A percentile compares a stretch with the other conserved stretches of the same genome.
These are phyloP conservation scores for Aleurites moluccanus DNA, from an alignment of 441 rosid species.

Conservation along the genomic window DNA sequence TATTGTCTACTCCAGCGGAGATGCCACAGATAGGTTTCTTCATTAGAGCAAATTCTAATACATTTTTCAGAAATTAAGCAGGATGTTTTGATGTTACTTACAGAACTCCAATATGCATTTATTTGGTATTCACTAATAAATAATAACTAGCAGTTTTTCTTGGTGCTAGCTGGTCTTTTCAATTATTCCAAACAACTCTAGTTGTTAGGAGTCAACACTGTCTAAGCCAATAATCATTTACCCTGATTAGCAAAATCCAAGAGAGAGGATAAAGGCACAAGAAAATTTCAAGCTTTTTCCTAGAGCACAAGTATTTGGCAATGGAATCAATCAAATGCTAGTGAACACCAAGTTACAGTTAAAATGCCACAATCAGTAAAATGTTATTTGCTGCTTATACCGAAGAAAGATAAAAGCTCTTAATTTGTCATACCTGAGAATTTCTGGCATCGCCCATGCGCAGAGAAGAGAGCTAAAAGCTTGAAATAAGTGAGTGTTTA, in stretches of 20 bases:
- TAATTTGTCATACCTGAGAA: neutral
- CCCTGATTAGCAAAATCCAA: neutral
- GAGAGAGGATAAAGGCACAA: neutral
- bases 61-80: slow-evolving; percentile 21
- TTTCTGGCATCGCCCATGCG: neutral
- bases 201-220: neutral
- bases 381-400: neutral
- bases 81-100: slow-evolving; percentile 25
- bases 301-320: neutral
- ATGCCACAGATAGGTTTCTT: slow-evolving; percentile 32
- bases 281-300: neutral
- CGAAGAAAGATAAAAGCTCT: neutral
- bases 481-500: neutral
- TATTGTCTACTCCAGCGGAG: slow-evolving; percentile 25
- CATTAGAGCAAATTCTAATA: slow-evolving; percentile 30
- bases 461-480: neutral
- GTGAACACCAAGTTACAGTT: slow-evolving; percentile 17
- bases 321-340: neutral
- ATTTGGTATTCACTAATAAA: slow-evolving; percentile 28
- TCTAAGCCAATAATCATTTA: neutral
- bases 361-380: slow-evolving; percentile 4
- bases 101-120: slow-evolving; percentile 23
- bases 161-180: slow-evolving; percentile 5
- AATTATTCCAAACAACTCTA: neutral
- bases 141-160: slow-evolving; percentile 27